Conservation (phyloP, 148 eudicot genomes). For the Camellia lanceoleosa region DNA sequence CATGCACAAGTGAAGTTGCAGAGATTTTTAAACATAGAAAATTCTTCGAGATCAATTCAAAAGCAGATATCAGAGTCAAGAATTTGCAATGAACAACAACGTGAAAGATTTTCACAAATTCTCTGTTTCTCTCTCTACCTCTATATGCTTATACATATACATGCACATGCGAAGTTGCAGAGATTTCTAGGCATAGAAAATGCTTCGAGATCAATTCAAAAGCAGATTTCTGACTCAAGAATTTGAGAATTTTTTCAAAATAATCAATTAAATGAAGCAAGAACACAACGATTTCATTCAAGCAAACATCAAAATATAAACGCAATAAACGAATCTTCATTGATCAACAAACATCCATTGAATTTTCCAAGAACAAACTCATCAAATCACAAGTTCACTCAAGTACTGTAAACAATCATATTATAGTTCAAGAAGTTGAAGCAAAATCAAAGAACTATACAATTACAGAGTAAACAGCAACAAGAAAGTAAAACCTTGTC, state of each 20-base stretch:
- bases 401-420: not conserved
- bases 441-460: not conserved
- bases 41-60: not conserved
- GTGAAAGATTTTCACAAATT: too few relatives aligned
- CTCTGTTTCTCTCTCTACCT: not conserved
- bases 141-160: not conserved
- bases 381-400: not conserved
- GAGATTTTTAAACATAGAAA: not conserved
- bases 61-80: not conserved
- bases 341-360: not conserved
- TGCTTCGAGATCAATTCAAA: not conserved
- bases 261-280: too few relatives aligned
- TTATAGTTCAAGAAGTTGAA: not conserved
- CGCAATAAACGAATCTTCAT: not conserved
- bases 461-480: not conserved
- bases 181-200: not conserved
- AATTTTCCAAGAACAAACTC: not conserved
- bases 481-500: conserved; percentile 9
- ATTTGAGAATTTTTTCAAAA: not conserved
- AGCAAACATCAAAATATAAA: not conserved
- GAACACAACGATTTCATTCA: not conserved
- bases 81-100: not conserved
- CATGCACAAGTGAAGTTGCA: not conserved
- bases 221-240: not conserved
- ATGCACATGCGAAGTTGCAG: not conserved